Conservation (phyloP, 2,329 filamentous ascomycete genomes). For the Lecanicillium sp. region DNA sequence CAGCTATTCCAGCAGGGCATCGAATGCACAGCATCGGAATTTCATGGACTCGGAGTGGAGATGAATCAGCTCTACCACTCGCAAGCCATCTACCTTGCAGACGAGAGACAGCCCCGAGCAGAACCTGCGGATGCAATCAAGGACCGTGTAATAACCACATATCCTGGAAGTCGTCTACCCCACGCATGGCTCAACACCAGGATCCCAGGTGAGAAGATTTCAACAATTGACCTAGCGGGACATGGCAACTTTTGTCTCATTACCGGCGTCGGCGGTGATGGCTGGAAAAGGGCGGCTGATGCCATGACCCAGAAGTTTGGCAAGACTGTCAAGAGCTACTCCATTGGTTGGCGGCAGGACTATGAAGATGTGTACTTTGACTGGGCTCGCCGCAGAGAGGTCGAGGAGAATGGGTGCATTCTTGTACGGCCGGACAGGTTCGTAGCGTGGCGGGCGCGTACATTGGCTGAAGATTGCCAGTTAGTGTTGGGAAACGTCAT, state of each 20-base stretch:
- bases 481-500: too few relatives aligned
- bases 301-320: constrained; percentile 28
- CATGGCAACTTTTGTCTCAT: constrained; percentile 42
- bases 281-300: constrained; percentile 42
- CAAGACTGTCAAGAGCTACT: constrained; percentile 38
- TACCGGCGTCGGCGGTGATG: constrained; percentile 46
- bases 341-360: constrained; percentile 49
- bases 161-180: constrained; percentile 50
- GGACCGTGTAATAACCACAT: constrained; percentile 40
- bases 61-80: constrained; percentile 50
- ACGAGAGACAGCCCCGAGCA: constrained; percentile 24
- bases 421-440: constrained; percentile 51
- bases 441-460: constrained; percentile 39
- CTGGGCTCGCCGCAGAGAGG: constrained; percentile 44
- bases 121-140: constrained; percentile 15
- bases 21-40: constrained; percentile 35
- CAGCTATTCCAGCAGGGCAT: constrained; percentile 31
- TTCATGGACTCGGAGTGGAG: constrained; percentile 47
- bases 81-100: constrained; percentile 32
- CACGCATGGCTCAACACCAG: constrained; percentile 53
- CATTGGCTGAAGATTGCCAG: too few relatives aligned
- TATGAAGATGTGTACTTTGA: constrained; percentile 55
- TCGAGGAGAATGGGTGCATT: constrained; percentile 50
- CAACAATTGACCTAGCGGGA: constrained; percentile 52
- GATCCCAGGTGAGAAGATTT: constrained; percentile 34